phyloP scores from a whole-genome alignment of 371 early-diverging fungal species.

The Dichotomocladium elegans region DNA sequence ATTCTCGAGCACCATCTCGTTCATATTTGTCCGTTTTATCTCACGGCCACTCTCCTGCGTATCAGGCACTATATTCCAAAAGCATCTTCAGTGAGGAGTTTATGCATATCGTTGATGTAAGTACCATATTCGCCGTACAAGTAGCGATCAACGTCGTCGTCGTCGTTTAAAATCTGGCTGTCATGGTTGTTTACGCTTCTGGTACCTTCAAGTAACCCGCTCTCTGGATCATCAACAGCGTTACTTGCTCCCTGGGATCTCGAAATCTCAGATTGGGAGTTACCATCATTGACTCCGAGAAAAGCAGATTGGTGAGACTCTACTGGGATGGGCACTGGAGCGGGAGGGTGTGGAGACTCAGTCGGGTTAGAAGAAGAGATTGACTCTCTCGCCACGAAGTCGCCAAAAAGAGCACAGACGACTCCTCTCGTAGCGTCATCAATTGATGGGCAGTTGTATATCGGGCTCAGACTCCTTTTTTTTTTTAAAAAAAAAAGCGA shows the following conservation, averaged over 20 bases:
- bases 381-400: slow-evolving; percentile 6
- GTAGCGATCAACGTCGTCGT: slow-evolving; percentile 31
- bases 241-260: background rate
- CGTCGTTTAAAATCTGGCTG: slow-evolving; percentile 3
- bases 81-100: too few species aligned
- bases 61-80: background rate
- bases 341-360: slow-evolving; percentile 1
- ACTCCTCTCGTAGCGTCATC: slow-evolving; percentile 26
- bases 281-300: background rate
- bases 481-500: background rate
- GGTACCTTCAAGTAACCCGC: too few species aligned
- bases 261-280: background rate
- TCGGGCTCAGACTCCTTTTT: slow-evolving; percentile 24
- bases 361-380: background rate
- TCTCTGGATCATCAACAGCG: too few species aligned
- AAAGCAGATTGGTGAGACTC: background rate
- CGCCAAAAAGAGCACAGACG: slow-evolving; percentile 29
- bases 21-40: background rate
- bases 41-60: background rate
- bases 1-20: background rate
- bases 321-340: slow-evolving; percentile 2
- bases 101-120: too few species aligned
- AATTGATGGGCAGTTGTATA: slow-evolving; percentile 28
- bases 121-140: slow-evolving; percentile 28
- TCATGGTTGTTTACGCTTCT: slow-evolving; percentile 1